Conservation (phyloP, 129 eudicot species). For the Heracleum sosnowskyi region DNA sequence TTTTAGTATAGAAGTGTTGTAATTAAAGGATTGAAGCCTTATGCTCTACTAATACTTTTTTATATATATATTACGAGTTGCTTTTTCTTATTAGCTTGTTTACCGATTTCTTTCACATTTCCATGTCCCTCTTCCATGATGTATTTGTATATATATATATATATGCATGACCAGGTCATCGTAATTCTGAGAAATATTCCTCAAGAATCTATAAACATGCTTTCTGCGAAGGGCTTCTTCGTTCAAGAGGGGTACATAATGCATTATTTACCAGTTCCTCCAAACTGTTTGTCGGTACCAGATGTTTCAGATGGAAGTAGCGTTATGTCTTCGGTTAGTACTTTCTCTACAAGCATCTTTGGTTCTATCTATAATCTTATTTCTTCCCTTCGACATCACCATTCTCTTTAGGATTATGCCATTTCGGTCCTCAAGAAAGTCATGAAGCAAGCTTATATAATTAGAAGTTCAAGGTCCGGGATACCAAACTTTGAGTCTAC, state of each 20-base stretch:
- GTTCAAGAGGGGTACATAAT: constrained; percentile 83
- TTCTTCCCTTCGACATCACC: background rate
- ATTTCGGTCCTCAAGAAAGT: constrained; percentile 68
- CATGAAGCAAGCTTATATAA: constrained; percentile 59
- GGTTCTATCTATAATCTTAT: background rate
- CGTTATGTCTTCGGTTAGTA: constrained; percentile 75
- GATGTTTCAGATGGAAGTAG: constrained; percentile 87
- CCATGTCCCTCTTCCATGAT: no score
- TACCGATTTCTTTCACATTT: no score
- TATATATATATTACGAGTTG: no score
- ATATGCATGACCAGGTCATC: constrained; percentile 29
- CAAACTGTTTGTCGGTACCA: constrained; percentile 90
- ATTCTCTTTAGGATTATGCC: constrained; percentile 54
- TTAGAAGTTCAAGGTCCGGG: constrained; percentile 75
- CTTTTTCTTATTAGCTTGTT: no score
- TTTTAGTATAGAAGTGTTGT: no score
- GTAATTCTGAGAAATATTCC: constrained; percentile 61
- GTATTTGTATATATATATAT: no score
- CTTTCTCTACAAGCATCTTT: background rate
- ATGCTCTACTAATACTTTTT: no score
- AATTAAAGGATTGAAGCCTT: no score
- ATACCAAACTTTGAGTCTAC: constrained; percentile 74
- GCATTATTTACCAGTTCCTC: constrained; percentile 84
- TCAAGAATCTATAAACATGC: constrained; percentile 48
- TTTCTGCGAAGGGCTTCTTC: constrained; percentile 55